Evolutionary conservation across 176 grass and related monocot species (phyloP), one percentile per base, ranked within the genome.

Genomic region (Lolium rigidum): DNA sequence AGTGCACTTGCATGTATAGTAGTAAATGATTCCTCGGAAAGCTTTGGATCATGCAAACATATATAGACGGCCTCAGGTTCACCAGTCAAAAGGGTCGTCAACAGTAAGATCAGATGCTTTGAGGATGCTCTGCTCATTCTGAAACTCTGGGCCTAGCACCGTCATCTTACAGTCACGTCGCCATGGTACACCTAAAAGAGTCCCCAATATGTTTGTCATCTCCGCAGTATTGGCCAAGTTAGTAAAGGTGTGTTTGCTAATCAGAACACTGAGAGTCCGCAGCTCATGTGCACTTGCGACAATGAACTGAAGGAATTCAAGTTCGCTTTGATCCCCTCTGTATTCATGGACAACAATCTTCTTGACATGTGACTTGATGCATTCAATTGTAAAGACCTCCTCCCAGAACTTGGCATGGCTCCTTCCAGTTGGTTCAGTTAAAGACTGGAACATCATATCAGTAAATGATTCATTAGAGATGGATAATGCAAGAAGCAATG

Each of bases 341-440:
- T 65, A 76, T 17, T 21, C 44, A 22, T 55, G 52, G 15, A 55
- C 3, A 55, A 55, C 44, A 12, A 77, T 15, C 44, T 85, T 77
- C 18, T 65, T 77, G 18, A 66, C 7, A 1, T 41, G 72, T 2
- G 25, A 51, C 6, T 67, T n/a, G 3, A 85, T 6, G 5, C 72
- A 77, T 54, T 85, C 26, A 37, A 85, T 37, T 9, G 41, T 18
- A 66, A 4, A 2, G 16, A 51, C 41, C 43, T 51, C 22, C 8
- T 8, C 9, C 82, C 70, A 84, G 43, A 84, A 84, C 26, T 64
- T 65, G 82, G n/a, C 52, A 60, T 31, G 20, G 69, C 31, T n/a
- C 21, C 4, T 18, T 24, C 4, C 68, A 11, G 35, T 60, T 37
- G 66, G 12, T 41, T 71, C 31, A 59, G 5, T 6, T 44, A 5